Evolutionary conservation across 1,139 yeast genomes (phyloP).

Genomic region (Entelexis sorbosivorans): DNA sequence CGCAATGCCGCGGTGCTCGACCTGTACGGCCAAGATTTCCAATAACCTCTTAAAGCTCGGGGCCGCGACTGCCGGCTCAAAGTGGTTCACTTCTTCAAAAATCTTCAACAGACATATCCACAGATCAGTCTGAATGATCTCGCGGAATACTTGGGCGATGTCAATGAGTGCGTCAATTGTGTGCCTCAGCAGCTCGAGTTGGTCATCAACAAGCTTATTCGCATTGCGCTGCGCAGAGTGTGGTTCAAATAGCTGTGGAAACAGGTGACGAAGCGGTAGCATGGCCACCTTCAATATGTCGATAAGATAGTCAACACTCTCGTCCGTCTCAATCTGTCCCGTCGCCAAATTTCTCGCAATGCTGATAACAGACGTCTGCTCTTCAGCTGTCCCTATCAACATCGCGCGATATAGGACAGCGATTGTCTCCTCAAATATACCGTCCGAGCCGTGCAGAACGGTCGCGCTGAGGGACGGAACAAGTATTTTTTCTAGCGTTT

Average conservation of each 20-base stretch:
- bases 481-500: slow-evolving; percentile 9
- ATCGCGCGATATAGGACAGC: slow-evolving; percentile 68
- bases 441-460: slow-evolving; percentile 36
- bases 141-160: slow-evolving; percentile 56
- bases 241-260: slow-evolving; percentile 21
- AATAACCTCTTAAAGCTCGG: slow-evolving; percentile 29
- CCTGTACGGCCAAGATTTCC: slow-evolving; percentile 25
- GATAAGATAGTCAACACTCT: slow-evolving; percentile 64
- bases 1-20: slow-evolving; percentile 12
- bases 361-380: slow-evolving; percentile 37
- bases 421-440: slow-evolving; percentile 61
- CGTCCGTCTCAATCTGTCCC: slow-evolving; percentile 36
- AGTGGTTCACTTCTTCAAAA: slow-evolving; percentile 38
- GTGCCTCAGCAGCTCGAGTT: slow-evolving; percentile 32
- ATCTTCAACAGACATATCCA: slow-evolving; percentile 58
- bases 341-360: slow-evolving; percentile 42
- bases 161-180: slow-evolving; percentile 47
- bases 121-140: slow-evolving; percentile 55
- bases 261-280: slow-evolving; percentile 39
- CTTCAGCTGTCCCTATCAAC: slow-evolving; percentile 41
- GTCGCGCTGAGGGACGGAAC: slow-evolving; percentile 1
- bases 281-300: slow-evolving; percentile 67
- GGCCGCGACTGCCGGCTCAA: slow-evolving; percentile 26
- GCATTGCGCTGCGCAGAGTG: neutral
- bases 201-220: slow-evolving; percentile 9